These are phyloP conservation scores for Quercus alba DNA, from an alignment of 306 rosid genomes.

Conservation along the genomic window DNA sequence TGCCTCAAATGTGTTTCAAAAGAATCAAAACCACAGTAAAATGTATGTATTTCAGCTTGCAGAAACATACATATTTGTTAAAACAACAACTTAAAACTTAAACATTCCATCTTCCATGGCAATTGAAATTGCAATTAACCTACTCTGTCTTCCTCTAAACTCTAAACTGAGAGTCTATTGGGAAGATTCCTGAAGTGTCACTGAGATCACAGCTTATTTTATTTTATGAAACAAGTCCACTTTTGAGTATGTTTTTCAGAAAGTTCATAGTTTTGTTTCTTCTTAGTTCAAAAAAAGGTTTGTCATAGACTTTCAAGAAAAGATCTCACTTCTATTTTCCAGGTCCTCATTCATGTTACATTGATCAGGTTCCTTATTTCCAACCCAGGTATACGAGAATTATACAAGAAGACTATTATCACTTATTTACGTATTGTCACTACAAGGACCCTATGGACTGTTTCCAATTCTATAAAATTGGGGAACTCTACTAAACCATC, in stretches of 20 bases:
- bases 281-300: not conserved
- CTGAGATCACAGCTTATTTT: not conserved
- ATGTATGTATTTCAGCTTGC: not conserved
- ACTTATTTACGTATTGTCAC: not conserved
- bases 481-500: too few species aligned
- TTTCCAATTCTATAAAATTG: too few species aligned
- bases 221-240: not conserved
- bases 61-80: not conserved
- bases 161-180: not conserved
- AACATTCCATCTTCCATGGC: not conserved
- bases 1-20: not conserved
- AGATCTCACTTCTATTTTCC: not conserved
- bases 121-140: not conserved
- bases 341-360: not conserved
- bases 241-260: not conserved
- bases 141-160: not conserved
- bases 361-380: not conserved
- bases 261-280: not conserved
- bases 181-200: not conserved
- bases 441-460: not conserved
- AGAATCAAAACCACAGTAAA: not conserved
- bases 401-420: not conserved
- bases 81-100: not conserved
- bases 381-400: not conserved
- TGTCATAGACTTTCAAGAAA: not conserved